A percentile compares a stretch with the other conserved stretches of the same genome.
These are phyloP conservation scores for Przewalskia tangutica DNA, from an alignment of 257 asterid species.

Conservation along the genomic window DNA sequence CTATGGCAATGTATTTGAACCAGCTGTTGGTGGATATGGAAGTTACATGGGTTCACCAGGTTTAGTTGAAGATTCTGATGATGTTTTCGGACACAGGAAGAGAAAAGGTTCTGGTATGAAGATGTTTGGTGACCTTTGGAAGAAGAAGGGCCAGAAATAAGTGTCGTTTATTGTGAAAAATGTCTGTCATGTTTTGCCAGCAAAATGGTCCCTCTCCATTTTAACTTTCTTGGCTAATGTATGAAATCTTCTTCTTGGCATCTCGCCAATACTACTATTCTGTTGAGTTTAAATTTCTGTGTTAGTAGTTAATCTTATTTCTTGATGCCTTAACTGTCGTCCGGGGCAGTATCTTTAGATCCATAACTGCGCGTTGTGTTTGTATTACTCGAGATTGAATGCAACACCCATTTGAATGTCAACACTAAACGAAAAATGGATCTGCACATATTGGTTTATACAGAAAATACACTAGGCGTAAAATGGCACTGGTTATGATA, in stretches of 20 bases:
- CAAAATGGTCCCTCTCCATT: constrained; percentile 39
- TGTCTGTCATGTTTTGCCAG: neutral
- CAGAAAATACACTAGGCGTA: neutral
- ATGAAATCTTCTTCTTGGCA: neutral
- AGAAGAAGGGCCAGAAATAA: constrained; percentile 63
- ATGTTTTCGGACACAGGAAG: constrained; percentile 58
- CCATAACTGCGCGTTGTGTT: neutral
- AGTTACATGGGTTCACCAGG: constrained; percentile 62
- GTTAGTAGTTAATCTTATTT: neutral
- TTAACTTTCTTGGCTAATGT: neutral
- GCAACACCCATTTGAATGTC: neutral
- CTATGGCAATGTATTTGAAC: constrained; percentile 31
- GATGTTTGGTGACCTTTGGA: constrained; percentile 92
- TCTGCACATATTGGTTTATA: neutral
- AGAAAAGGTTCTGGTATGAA: constrained; percentile 62
- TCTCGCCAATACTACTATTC: neutral
- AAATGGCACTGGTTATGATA: neutral
- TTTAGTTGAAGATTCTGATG: constrained; percentile 37
- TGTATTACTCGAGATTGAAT: neutral
- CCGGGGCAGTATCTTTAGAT: neutral
- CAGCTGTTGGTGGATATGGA: constrained; percentile 22
- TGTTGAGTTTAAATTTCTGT: neutral
- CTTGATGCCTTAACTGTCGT: neutral
- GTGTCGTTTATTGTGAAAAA: neutral
- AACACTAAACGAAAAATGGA: neutral